Evolutionary conservation across 768 basidiomycete species (phyloP), one percentile per base, ranked within the genome.

Genomic region (Agrocybe pediades): DNA sequence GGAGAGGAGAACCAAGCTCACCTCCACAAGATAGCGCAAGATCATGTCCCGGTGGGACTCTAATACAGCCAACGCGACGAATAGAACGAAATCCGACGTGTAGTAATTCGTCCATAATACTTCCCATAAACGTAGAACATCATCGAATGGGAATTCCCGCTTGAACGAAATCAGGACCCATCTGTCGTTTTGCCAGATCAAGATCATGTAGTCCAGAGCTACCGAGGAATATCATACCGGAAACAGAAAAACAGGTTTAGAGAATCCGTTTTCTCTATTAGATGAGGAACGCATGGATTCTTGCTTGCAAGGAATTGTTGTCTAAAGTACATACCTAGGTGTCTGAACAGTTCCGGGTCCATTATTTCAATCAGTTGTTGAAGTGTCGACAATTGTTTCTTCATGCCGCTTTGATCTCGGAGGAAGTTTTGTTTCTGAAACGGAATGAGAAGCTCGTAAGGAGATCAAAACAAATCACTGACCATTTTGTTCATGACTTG

Each of bases 241-340:
- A 98, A 99, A 70, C 95, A 98, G 78, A 98, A 98, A 78, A 98
- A 98, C 24, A 98, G 70, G 70, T 98, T 98, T 56, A 98, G 77
- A 1, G 84, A 88, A 56, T 95, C 95, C 1, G 86, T 90, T 85
- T 82, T 98, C 85, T 93, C 78, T 78, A 55, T 16, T 53, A 24
- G 21, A 24, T 9, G 19, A 46, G n/a, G 26, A 47, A 25, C 33
- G 9, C 4, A 21, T 2, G 29, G 21, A n/a, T 2, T 20, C 3
- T 19, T 39, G n/a, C n/a, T n/a, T n/a, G n/a, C n/a, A n/a, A n/a
- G n/a, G n/a, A n/a, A n/a, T n/a, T n/a, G n/a, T n/a, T n/a, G n/a
- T n/a, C n/a, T n/a, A n/a, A n/a, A n/a, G n/a, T n/a, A 40, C 26
- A 43, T 55, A 91, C 91, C 90, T 49, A 98, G 71, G 71, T 98